These are phyloP conservation scores for Nicotiana paniculata DNA, from an alignment of 257 asterid genomes.

Conservation along the genomic window DNA sequence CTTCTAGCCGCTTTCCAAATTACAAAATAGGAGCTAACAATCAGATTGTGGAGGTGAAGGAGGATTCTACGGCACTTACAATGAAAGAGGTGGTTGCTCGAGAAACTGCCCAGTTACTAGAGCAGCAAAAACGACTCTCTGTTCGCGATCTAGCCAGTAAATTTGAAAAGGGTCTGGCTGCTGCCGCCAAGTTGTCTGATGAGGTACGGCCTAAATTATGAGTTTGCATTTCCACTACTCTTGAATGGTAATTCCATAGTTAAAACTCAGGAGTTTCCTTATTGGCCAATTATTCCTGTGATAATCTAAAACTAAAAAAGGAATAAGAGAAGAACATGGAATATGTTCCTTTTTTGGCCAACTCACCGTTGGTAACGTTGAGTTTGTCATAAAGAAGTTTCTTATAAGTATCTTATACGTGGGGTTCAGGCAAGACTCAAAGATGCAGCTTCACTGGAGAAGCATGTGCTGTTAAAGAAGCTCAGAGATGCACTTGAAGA, in stretches of 20 bases:
- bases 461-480: slow-evolving; percentile 81
- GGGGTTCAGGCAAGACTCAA: slow-evolving; percentile 65
- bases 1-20: slow-evolving; percentile 69
- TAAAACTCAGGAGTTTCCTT: not conserved
- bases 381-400: not conserved
- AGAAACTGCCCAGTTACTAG: slow-evolving; percentile 66
- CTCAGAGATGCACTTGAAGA: slow-evolving; percentile 88
- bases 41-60: slow-evolving; percentile 74
- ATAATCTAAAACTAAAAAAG: not conserved
- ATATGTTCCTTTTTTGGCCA: not conserved
- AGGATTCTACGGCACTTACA: slow-evolving; percentile 39
- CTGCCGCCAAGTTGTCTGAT: slow-evolving; percentile 82
- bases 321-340: not conserved
- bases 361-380: not conserved
- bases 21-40: slow-evolving; percentile 71
- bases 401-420: not conserved
- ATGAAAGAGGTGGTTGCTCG: slow-evolving; percentile 75
- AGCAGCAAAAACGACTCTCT: slow-evolving; percentile 82
- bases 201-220: slow-evolving; percentile 43
- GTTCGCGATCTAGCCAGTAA: slow-evolving; percentile 89
- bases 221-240: not conserved
- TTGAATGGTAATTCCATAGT: not conserved
- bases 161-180: slow-evolving; percentile 87
- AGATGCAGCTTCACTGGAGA: slow-evolving; percentile 87
- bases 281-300: not conserved